Percentiles rank a stretch among this genome's conserved stretches.
Conservation (phyloP, 2,329 filamentous ascomycete species). For the Cadophora luteo-olivacea region DNA sequence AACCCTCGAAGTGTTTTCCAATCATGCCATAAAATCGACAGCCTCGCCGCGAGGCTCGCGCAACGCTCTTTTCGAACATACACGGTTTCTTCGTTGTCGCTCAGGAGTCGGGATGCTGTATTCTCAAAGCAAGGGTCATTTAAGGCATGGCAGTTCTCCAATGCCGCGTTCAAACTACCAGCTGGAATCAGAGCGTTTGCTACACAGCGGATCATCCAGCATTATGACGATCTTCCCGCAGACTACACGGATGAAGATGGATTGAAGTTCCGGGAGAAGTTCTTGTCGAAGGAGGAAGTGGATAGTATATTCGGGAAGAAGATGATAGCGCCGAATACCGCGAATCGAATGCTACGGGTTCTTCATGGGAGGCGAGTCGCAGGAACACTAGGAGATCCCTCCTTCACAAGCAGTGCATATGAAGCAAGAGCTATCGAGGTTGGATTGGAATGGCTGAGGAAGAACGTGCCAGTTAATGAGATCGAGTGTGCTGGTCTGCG, state of each 20-base stretch:
- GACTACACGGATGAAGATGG: slow-evolving; percentile 62
- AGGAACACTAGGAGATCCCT: slow-evolving; percentile 67
- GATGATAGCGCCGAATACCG: slow-evolving; percentile 51
- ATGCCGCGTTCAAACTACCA: slow-evolving; percentile 13
- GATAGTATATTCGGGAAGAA: slow-evolving; percentile 56
- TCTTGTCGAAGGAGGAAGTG: slow-evolving; percentile 57
- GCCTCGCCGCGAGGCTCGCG: slow-evolving; percentile 36
- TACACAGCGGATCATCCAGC: slow-evolving; percentile 48
- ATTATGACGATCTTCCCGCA: slow-evolving; percentile 63
- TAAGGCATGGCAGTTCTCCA: slow-evolving; percentile 15
- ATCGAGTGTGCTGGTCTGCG: slow-evolving; percentile 64
- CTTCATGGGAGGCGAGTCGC: slow-evolving; percentile 69
- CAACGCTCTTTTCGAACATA: slow-evolving; percentile 31
- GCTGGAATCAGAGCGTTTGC: slow-evolving; percentile 30
- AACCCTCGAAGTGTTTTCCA: slow-evolving; percentile 33
- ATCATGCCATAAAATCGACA: slow-evolving; percentile 37
- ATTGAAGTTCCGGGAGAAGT: slow-evolving; percentile 57
- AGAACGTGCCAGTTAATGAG: slow-evolving; percentile 63
- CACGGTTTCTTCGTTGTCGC: slow-evolving; percentile 21
- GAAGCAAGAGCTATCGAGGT: slow-evolving; percentile 48
- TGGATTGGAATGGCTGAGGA: slow-evolving; percentile 62
- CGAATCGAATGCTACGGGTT: slow-evolving; percentile 62
- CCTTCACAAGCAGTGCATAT: slow-evolving; percentile 44
- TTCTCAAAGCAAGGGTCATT: not conserved
- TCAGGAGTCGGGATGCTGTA: slow-evolving; percentile 4